Percentiles rank a stretch among this genome's conserved stretches.
These are phyloP conservation scores for Klebsormidium nitens DNA, from an alignment of 139 green algal species.

Conservation along the genomic window DNA sequence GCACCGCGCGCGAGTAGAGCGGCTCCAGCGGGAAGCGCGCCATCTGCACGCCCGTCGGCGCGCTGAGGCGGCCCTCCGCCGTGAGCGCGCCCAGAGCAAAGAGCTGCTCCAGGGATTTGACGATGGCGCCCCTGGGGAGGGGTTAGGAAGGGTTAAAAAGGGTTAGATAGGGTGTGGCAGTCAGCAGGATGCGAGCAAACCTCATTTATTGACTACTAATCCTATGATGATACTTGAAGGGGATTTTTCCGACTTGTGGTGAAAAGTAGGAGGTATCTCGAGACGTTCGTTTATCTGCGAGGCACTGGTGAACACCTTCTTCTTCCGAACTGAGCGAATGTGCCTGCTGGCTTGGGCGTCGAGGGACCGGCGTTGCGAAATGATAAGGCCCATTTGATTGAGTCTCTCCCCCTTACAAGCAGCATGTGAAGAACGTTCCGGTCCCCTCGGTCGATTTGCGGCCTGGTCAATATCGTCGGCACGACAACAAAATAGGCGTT, in stretches of 20 bases:
- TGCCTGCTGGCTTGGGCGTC: too few species aligned
- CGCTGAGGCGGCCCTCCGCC: constrained; percentile 50
- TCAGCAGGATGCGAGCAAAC: not conserved
- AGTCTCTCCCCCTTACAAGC: constrained; percentile 1
- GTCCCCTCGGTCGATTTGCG: too few species aligned
- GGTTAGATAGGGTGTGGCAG: not conserved
- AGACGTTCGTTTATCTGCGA: too few species aligned
- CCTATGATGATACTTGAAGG: too few species aligned
- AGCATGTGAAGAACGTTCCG: too few species aligned
- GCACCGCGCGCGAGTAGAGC: constrained; percentile 85
- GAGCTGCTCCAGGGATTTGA: constrained; percentile 81
- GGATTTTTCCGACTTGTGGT: too few species aligned
- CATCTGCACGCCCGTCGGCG: constrained; percentile 70
- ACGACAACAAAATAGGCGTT: too few species aligned
- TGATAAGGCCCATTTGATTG: not conserved
- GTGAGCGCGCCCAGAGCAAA: constrained; percentile 94
- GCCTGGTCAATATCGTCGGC: too few species aligned
- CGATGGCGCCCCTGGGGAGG: constrained; percentile 22
- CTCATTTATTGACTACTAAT: too few species aligned
- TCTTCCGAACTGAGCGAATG: too few species aligned
- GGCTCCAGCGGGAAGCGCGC: constrained; percentile 94
- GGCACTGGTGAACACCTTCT: too few species aligned
- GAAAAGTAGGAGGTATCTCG: too few species aligned
- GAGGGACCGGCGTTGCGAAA: not conserved
- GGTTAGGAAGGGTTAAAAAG: constrained; percentile 3